Conservation (phyloP, 2,329 filamentous ascomycete species). For the Sclerotinia glacialis region DNA sequence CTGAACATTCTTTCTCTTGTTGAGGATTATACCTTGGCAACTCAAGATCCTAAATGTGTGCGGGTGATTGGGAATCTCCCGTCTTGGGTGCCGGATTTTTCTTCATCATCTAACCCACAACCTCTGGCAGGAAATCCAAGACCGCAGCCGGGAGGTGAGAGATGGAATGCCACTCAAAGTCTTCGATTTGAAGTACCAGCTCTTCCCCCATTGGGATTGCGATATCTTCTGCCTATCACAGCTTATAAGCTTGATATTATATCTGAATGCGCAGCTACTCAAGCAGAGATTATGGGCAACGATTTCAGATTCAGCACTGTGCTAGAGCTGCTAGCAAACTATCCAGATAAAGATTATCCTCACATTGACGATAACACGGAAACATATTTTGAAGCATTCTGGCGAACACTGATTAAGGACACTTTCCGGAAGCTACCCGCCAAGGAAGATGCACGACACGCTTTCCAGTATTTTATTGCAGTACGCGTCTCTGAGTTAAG, state of each 20-base stretch:
- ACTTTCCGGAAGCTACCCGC: slow-evolving; percentile 21
- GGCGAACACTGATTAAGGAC: slow-evolving; percentile 25
- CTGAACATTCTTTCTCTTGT: slow-evolving; percentile 27
- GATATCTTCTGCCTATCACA: slow-evolving; percentile 7
- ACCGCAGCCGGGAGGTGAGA: neutral
- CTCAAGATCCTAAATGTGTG: neutral
- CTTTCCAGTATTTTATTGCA: slow-evolving; percentile 16
- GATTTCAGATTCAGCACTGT: slow-evolving; percentile 12
- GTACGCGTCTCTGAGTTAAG: slow-evolving; percentile 13
- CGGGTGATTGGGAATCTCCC: slow-evolving; percentile 17
- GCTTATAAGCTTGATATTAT: slow-evolving; percentile 14
- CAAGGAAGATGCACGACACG: neutral
- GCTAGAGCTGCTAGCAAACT: slow-evolving; percentile 1
- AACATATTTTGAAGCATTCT: slow-evolving; percentile 24
- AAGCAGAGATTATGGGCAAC: slow-evolving; percentile 19
- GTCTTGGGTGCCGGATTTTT: slow-evolving; percentile 28
- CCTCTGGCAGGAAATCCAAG: slow-evolving; percentile 25
- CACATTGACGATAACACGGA: neutral
- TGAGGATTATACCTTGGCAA: slow-evolving; percentile 20
- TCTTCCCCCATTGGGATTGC: neutral
- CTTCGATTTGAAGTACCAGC: slow-evolving; percentile 12
- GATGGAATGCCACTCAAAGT: slow-evolving; percentile 24
- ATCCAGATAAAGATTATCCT: neutral
- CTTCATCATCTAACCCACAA: slow-evolving; percentile 12
- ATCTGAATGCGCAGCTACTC: neutral